These are phyloP conservation scores for Rhizopogon vulgaris DNA, from an alignment of 768 basidiomycete species.

Conservation along the genomic window DNA sequence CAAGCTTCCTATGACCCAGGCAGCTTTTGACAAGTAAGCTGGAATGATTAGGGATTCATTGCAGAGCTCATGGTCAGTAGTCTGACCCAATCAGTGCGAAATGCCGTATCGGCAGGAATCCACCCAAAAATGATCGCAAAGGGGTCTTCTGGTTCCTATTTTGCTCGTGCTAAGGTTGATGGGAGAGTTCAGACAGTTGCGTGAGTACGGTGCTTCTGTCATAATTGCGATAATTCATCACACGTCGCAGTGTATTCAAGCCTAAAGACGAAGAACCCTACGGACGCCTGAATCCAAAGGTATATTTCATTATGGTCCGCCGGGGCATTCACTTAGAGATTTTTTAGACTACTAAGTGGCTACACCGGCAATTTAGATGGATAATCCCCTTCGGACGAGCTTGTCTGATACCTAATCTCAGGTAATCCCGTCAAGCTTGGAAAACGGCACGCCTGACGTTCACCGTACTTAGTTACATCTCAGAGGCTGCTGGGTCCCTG, in stretches of 20 bases:
- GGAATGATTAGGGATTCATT: neutral
- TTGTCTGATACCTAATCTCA: slow-evolving; percentile 85
- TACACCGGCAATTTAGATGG: slow-evolving; percentile 84
- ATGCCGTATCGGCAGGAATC: slow-evolving; percentile 67
- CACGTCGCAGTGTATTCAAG: slow-evolving; percentile 67
- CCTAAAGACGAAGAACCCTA: slow-evolving; percentile 91
- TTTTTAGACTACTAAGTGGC: slow-evolving; percentile 77
- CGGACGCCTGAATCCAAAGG: slow-evolving; percentile 83
- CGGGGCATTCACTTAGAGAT: neutral
- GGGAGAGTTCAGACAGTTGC: slow-evolving; percentile 74
- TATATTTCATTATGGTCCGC: slow-evolving; percentile 15
- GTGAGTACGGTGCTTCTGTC: slow-evolving; percentile 36
- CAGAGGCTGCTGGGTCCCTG: slow-evolving; percentile 83
- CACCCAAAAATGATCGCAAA: slow-evolving; percentile 90
- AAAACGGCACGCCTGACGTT: neutral
- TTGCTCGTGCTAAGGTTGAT: slow-evolving; percentile 78
- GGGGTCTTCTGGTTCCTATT: slow-evolving; percentile 88
- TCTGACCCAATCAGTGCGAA: slow-evolving; percentile 56
- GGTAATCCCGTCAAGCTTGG: slow-evolving; percentile 33
- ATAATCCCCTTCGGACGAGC: slow-evolving; percentile 87
- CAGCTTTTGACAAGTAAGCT: slow-evolving; percentile 63
- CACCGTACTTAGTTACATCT: slow-evolving; percentile 58
- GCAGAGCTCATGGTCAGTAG: slow-evolving; percentile 28
- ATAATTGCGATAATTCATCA: neutral
- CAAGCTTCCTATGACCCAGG: slow-evolving; percentile 66